Percentiles rank a stretch among this genome's conserved stretches.
Evolutionary conservation across 2,329 filamentous ascomycete species (phyloP).

Genomic region (Ceratocystis variospora): DNA sequence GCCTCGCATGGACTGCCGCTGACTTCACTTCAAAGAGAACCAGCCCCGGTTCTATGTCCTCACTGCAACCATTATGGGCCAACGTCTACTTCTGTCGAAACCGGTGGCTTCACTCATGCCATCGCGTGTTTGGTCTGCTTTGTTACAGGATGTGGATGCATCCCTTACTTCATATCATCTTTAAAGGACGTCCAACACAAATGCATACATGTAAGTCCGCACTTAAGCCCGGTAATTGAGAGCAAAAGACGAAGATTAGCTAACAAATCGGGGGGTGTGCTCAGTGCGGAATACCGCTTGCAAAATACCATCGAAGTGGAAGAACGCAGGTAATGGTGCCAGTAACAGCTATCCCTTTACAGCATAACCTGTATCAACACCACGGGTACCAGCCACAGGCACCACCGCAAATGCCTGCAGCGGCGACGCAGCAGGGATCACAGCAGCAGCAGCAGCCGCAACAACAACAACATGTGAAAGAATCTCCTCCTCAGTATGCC

Average conservation of each 20-base stretch:
- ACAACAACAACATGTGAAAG: not conserved
- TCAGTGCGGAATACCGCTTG: conserved; percentile 22
- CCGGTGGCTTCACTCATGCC: conserved; percentile 21
- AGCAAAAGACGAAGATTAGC: not conserved
- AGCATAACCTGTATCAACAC: conserved; percentile 4
- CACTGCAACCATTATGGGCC: conserved; percentile 21
- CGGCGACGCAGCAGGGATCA: not conserved
- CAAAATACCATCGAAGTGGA: conserved; percentile 23
- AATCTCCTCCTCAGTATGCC: not conserved
- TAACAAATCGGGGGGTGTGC: conserved; percentile 10
- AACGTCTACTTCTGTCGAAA: not conserved
- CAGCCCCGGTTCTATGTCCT: conserved; percentile 21
- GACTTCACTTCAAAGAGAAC: conserved; percentile 20
- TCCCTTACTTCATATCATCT: conserved; percentile 21
- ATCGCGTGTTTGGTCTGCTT: conserved; percentile 21
- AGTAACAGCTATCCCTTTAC: conserved; percentile 8
- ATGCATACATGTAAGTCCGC: conserved; percentile 19
- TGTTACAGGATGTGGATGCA: conserved; percentile 22
- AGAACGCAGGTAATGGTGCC: conserved; percentile 22
- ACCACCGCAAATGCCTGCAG: not conserved
- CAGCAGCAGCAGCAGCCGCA: not conserved
- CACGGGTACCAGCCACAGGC: not conserved
- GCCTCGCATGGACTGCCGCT: conserved; percentile 7
- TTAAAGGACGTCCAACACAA: conserved; percentile 23
- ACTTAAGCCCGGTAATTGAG: too few species aligned